Conservation (phyloP, 225 moss, liverwort and hornwort genomes). For the Pleurozium schreberi region DNA sequence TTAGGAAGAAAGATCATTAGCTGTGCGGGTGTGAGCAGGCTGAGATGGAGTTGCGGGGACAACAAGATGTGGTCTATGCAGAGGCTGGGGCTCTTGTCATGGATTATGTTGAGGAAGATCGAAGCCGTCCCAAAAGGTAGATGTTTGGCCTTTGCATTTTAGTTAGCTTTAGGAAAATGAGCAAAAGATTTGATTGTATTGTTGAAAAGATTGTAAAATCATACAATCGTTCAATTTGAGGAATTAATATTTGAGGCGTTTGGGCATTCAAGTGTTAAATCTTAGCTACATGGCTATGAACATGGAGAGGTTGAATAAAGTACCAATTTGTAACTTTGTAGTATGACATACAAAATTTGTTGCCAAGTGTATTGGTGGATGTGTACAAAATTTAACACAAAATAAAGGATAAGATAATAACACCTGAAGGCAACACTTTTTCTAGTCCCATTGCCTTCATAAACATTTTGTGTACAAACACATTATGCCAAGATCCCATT, state of each 20-base stretch:
- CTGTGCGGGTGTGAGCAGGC: slow-evolving; percentile 74
- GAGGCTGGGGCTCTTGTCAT: slow-evolving; percentile 86
- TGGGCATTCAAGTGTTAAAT: too few relatives aligned
- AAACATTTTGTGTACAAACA: too few relatives aligned
- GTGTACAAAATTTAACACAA: background rate
- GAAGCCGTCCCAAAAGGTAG: slow-evolving; percentile 88
- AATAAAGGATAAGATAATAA: background rate
- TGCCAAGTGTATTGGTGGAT: background rate
- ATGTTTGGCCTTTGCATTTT: background rate
- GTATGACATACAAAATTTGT: background rate
- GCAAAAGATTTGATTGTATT: too few relatives aligned
- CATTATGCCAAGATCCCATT: too few relatives aligned
- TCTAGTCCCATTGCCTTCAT: too few relatives aligned
- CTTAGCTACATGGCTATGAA: background rate
- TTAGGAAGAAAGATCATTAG: slow-evolving; percentile 5
- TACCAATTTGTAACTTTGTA: background rate
- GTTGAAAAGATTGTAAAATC: too few relatives aligned
- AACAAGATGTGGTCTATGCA: slow-evolving; percentile 83
- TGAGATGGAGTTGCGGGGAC: slow-evolving; percentile 91
- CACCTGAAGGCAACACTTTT: too few relatives aligned
- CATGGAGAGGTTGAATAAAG: background rate
- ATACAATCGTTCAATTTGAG: too few relatives aligned
- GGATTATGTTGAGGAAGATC: slow-evolving; percentile 97
- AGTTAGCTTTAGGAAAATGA: background rate
- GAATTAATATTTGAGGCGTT: too few relatives aligned